phyloP scores from a whole-genome alignment of 2,329 filamentous ascomycete genomes.

The Penicillium sp. region DNA sequence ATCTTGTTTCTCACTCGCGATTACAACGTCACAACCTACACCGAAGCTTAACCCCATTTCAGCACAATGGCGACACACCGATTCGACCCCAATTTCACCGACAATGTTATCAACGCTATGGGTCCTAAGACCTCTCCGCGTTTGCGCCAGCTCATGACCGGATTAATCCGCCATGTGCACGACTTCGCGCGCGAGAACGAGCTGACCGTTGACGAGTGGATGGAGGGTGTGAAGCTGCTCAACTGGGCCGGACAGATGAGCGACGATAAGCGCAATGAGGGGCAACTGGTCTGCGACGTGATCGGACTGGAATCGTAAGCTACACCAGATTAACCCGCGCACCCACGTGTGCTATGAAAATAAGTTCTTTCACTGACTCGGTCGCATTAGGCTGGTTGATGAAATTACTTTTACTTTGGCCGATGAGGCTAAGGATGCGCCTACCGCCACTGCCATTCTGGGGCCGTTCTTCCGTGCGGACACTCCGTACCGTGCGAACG shows the following conservation, averaged over 20 bases:
- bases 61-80: constrained; percentile 30
- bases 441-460: constrained; percentile 76
- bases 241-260: constrained; percentile 66
- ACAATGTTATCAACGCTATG: constrained; percentile 73
- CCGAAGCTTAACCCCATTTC: not conserved
- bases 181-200: constrained; percentile 62
- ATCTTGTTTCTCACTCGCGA: not conserved
- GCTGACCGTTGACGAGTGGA: constrained; percentile 61
- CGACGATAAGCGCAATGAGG: constrained; percentile 62
- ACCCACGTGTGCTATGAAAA: not conserved
- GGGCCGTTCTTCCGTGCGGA: constrained; percentile 82
- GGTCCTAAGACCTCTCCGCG: constrained; percentile 69
- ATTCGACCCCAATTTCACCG: constrained; percentile 57
- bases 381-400: constrained; percentile 61
- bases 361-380: not conserved
- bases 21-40: not conserved
- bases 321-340: not conserved
- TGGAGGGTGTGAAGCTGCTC: constrained; percentile 57
- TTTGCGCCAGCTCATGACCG: constrained; percentile 61
- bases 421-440: constrained; percentile 52
- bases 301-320: constrained; percentile 59
- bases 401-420: constrained; percentile 73
- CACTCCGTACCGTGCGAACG: constrained; percentile 69
- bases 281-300: constrained; percentile 60
- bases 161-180: constrained; percentile 58